Percentiles rank a stretch among this genome's conserved stretches.
These are phyloP conservation scores for Clavispora asparagi DNA, from an alignment of 805 yeast species.

Conservation along the genomic window DNA sequence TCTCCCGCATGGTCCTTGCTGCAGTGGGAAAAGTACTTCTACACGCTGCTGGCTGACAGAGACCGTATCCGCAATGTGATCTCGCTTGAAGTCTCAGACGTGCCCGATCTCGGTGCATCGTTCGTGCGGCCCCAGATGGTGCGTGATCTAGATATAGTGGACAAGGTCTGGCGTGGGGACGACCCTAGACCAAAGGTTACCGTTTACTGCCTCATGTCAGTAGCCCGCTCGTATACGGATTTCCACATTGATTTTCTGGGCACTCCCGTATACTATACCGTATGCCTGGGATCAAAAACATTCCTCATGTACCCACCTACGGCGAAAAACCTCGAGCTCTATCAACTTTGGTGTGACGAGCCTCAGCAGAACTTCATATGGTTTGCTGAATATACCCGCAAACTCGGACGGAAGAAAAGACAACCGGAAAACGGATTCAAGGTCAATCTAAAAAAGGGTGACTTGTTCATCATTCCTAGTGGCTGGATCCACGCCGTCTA, in stretches of 20 bases:
- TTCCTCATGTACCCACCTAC: slow-evolving; percentile 83
- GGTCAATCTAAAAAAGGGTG: slow-evolving; percentile 56
- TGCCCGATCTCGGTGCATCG: slow-evolving; percentile 39
- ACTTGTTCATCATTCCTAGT: slow-evolving; percentile 76
- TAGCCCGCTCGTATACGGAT: slow-evolving; percentile 74
- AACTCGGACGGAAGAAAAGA: slow-evolving; percentile 22
- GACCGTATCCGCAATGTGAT: slow-evolving; percentile 76
- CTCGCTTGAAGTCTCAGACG: slow-evolving; percentile 67
- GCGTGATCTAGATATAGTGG: slow-evolving; percentile 60
- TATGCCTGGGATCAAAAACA: slow-evolving; percentile 67
- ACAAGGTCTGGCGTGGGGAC: slow-evolving; percentile 51
- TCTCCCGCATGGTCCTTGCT: slow-evolving; percentile 63
- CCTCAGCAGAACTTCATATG: slow-evolving; percentile 58
- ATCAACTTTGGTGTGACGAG: slow-evolving; percentile 68
- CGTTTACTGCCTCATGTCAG: slow-evolving; percentile 82
- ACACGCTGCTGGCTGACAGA: slow-evolving; percentile 37
- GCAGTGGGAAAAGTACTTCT: slow-evolving; percentile 71
- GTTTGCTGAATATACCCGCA: slow-evolving; percentile 49
- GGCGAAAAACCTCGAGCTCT: slow-evolving; percentile 49
- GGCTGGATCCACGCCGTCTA: slow-evolving; percentile 93
- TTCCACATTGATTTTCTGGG: slow-evolving; percentile 93
- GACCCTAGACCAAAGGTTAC: slow-evolving; percentile 54
- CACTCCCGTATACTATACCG: slow-evolving; percentile 83
- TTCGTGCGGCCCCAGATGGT: slow-evolving; percentile 67
- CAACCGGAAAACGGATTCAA: slow-evolving; percentile 42